phyloP scores from a whole-genome alignment of 2,329 filamentous ascomycete genomes.

The Aspergillus nomiae region DNA sequence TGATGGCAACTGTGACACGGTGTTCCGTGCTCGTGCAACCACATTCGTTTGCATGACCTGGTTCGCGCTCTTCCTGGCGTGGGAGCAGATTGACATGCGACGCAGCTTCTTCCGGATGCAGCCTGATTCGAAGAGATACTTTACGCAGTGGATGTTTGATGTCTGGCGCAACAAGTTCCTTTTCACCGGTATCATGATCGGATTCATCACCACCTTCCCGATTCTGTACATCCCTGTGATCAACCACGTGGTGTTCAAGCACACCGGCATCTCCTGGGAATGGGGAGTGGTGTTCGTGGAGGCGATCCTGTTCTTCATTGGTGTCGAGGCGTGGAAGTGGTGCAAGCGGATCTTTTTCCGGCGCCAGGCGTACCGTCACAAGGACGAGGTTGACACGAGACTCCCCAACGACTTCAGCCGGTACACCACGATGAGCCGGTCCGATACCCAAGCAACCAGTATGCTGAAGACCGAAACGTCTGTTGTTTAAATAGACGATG shows the following conservation, averaged over 20 bases:
- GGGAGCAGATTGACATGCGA: constrained; percentile 75
- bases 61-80: constrained; percentile 75
- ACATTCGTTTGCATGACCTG: constrained; percentile 75
- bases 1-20: constrained; percentile 59
- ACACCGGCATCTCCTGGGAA: constrained; percentile 67
- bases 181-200: constrained; percentile 64
- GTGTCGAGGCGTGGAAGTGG: constrained; percentile 69
- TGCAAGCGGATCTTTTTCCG: constrained; percentile 61
- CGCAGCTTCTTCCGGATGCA: constrained; percentile 76
- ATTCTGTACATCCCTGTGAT: constrained; percentile 69
- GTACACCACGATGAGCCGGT: constrained; percentile 36
- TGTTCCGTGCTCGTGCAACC: constrained; percentile 72
- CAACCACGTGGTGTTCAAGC: constrained; percentile 67
- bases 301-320: constrained; percentile 62
- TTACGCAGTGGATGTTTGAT: constrained; percentile 68
- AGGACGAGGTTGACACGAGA: constrained; percentile 3
- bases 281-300: constrained; percentile 69
- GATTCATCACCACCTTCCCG: constrained; percentile 60
- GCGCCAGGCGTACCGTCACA: constrained; percentile 20
- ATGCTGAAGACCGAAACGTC: constrained; percentile 30
- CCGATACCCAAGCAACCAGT: constrained; percentile 29
- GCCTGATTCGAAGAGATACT: constrained; percentile 60
- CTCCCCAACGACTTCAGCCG: constrained; percentile 31
- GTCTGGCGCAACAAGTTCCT: constrained; percentile 74
- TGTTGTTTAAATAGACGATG: constrained; percentile 25